Evolutionary conservation across 768 basidiomycete species (phyloP).

Genomic region (Crucibulum laeve): DNA sequence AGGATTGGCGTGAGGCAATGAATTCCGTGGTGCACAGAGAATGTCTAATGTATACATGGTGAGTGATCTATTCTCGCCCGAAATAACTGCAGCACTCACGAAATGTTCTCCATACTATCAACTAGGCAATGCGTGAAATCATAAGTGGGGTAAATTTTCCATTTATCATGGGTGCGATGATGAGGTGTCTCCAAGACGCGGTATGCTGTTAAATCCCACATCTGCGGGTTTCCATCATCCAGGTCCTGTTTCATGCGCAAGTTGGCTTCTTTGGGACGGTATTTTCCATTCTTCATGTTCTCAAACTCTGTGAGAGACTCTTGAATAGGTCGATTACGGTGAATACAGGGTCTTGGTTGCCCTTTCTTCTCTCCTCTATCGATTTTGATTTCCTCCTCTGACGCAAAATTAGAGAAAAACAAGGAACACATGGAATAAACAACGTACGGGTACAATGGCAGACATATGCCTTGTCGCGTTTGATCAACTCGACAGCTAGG

Average conservation of each 20-base stretch:
- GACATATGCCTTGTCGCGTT: conserved; percentile 89
- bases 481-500: conserved; percentile 84
- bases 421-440: neutral
- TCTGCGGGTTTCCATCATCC: conserved; percentile 89
- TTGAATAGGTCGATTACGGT: conserved; percentile 78
- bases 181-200: conserved; percentile 88
- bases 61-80: neutral
- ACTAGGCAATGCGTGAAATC: conserved; percentile 98
- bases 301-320: conserved; percentile 89
- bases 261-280: conserved; percentile 87
- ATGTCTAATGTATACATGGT: conserved; percentile 52
- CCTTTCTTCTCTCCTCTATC: conserved; percentile 85
- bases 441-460: conserved; percentile 91
- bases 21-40: conserved; percentile 97
- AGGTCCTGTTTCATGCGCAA: conserved; percentile 98
- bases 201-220: conserved; percentile 99
- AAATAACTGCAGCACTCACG: conserved; percentile 55
- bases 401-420: conserved; percentile 5
- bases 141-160: conserved; percentile 98
- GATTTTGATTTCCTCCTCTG: conserved; percentile 90
- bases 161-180: conserved; percentile 88
- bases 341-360: conserved; percentile 78
- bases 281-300: conserved; percentile 88
- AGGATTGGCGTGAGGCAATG: conserved; percentile 91
- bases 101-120: conserved; percentile 98